Conservation (phyloP, 352 stramenopile genomes). For the Saprolegnia diclina region DNA sequence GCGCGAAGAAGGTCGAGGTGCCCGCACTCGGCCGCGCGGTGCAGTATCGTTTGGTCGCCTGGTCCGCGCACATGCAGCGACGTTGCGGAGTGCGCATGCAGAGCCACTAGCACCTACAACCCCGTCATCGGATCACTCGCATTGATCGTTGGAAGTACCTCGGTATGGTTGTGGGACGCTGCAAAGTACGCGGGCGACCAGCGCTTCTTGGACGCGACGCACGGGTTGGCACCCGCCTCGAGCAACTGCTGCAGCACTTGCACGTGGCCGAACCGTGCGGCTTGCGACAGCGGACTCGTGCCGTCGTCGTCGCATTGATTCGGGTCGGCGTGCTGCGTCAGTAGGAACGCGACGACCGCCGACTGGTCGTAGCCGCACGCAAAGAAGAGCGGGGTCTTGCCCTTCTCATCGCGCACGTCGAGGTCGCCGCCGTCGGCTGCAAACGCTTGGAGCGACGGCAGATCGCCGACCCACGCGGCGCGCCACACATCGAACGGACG, state of each 20-base stretch:
- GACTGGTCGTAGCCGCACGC: conserved; percentile 20
- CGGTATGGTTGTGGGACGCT: conserved; percentile 19
- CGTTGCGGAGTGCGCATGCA: background rate
- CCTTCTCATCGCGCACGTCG: conserved; percentile 7
- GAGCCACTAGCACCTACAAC: background rate
- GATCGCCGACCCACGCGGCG: conserved; percentile 22
- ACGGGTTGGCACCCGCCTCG: background rate
- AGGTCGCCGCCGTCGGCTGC: background rate
- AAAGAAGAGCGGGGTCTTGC: conserved; percentile 23
- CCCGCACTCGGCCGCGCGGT: conserved; percentile 18
- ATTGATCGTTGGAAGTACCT: conserved; percentile 3
- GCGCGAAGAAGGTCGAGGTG: background rate
- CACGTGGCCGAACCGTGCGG: conserved; percentile 5
- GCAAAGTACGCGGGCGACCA: conserved; percentile 26
- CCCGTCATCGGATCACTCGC: background rate
- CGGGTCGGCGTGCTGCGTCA: background rate
- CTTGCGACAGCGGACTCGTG: conserved; percentile 15
- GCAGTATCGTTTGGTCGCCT: conserved; percentile 7
- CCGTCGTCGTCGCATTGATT: conserved; percentile 4
- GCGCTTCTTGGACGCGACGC: background rate
- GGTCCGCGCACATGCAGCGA: background rate
- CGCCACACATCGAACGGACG: conserved; percentile 21
- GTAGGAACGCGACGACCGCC: conserved; percentile 1
- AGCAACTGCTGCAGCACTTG: conserved; percentile 4
- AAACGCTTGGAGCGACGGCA: conserved; percentile 1